Percentiles rank a stretch among this genome's conserved stretches.
Conservation (phyloP, 176 grass and related monocot species). For the Calamus simplicifolius region DNA sequence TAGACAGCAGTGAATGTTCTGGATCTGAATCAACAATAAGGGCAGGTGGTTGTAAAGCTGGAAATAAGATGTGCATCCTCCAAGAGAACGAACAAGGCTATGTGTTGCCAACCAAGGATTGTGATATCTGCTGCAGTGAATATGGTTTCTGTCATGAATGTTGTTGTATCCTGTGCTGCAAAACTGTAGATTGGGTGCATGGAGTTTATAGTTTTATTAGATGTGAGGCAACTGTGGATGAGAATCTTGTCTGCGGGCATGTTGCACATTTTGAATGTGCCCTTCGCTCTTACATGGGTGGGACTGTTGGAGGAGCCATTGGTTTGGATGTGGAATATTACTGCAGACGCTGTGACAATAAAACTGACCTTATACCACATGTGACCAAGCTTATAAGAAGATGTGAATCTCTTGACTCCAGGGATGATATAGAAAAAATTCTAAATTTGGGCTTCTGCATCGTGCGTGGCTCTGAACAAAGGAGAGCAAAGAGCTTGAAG, state of each 20-base stretch:
- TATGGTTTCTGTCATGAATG: slow-evolving; percentile 78
- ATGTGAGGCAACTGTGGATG: slow-evolving; percentile 58
- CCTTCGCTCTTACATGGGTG: slow-evolving; percentile 74
- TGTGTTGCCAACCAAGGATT: slow-evolving; percentile 36
- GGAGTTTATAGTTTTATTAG: slow-evolving; percentile 55
- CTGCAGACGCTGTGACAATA: slow-evolving; percentile 85
- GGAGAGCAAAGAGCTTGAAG: slow-evolving; percentile 45
- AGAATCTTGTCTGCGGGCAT: slow-evolving; percentile 71
- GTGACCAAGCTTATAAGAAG: slow-evolving; percentile 41
- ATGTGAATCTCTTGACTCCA: slow-evolving; percentile 54
- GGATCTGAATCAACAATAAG: slow-evolving; percentile 23
- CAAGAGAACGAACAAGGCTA: slow-evolving; percentile 39
- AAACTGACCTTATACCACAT: slow-evolving; percentile 65
- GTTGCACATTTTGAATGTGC: slow-evolving; percentile 79
- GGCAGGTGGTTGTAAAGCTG: slow-evolving; percentile 49
- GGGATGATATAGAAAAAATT: slow-evolving; percentile 46
- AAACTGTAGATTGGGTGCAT: slow-evolving; percentile 47
- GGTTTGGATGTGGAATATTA: slow-evolving; percentile 79
- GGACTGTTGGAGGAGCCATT: slow-evolving; percentile 78
- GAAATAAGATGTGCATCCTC: slow-evolving; percentile 59
- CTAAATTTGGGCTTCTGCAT: slow-evolving; percentile 62
- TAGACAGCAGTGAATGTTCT: slow-evolving; percentile 6
- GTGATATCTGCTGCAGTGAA: slow-evolving; percentile 64
- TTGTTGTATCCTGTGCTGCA: slow-evolving; percentile 83
- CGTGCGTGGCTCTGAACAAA: slow-evolving; percentile 50